phyloP scores from a whole-genome alignment of 176 grass and related monocot genomes.

The Avena eriantha region DNA sequence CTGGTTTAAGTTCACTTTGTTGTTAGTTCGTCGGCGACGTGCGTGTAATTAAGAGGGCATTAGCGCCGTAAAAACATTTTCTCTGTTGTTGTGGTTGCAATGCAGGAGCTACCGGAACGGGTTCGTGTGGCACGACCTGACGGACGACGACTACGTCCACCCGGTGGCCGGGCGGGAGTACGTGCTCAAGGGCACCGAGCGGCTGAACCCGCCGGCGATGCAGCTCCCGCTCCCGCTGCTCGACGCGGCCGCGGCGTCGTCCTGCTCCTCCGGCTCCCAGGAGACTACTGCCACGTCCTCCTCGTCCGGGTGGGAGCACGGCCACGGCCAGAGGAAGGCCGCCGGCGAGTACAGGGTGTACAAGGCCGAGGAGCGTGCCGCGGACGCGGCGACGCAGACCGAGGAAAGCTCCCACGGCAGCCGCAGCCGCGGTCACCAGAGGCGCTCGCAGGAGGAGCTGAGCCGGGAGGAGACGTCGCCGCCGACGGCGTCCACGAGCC shows the following conservation, averaged over 20 bases:
- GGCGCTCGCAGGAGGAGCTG: conserved; percentile 58
- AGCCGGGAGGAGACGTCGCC: conserved; percentile 68
- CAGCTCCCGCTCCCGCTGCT: conserved; percentile 40
- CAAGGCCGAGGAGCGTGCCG: conserved; percentile 45
- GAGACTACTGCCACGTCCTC: conserved; percentile 48
- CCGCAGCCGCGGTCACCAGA: background rate
- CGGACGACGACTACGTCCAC: conserved; percentile 80
- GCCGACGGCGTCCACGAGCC: conserved; percentile 70
- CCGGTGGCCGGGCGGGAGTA: conserved; percentile 81
- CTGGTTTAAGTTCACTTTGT: background rate
- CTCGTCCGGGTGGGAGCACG: conserved; percentile 46
- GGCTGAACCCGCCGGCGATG: conserved; percentile 38
- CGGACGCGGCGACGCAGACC: conserved; percentile 90
- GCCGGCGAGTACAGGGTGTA: conserved; percentile 54
- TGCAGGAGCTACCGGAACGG: conserved; percentile 93
- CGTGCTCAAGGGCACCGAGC: conserved; percentile 93
- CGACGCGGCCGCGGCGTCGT: conserved; percentile 42
- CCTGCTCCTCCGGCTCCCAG: conserved; percentile 53
- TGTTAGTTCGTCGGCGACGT: background rate
- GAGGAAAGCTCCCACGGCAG: conserved; percentile 43
- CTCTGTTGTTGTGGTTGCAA: background rate
- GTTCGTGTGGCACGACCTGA: conserved; percentile 96
- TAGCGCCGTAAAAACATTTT: background rate
- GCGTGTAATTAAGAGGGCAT: background rate
- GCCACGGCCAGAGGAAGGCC: conserved; percentile 35